Conservation (phyloP, 2,329 filamentous ascomycete genomes). For the Xylaria sp. region DNA sequence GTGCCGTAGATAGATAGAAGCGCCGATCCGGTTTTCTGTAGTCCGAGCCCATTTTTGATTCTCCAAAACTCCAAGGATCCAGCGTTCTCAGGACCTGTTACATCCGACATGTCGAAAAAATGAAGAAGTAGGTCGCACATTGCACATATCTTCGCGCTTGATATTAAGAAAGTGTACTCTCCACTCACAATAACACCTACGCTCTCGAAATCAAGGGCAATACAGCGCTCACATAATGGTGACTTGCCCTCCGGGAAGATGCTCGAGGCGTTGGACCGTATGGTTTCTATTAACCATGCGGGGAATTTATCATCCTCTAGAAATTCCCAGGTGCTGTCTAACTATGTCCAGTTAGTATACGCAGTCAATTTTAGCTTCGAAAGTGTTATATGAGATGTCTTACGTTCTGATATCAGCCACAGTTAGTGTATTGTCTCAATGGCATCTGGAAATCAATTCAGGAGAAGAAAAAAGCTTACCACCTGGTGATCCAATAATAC, state of each 20-base stretch:
- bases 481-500: not conserved
- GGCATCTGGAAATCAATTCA: not conserved
- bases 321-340: not conserved
- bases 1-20: conserved; percentile 5
- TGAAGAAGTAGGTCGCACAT: conserved; percentile 1
- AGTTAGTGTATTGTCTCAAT: not conserved
- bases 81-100: not conserved
- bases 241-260: not conserved
- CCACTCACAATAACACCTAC: not conserved
- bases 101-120: not conserved
- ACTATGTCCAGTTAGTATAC: not conserved
- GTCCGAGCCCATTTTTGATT: not conserved
- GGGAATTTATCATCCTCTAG: not conserved
- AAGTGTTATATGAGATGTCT: not conserved
- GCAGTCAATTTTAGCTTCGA: not conserved
- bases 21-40: not conserved
- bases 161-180: not conserved
- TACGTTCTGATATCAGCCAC: not conserved
- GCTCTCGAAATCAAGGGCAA: not conserved
- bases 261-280: not conserved
- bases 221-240: conserved; percentile 5
- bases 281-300: not conserved
- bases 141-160: not conserved
- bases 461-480: not conserved
- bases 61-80: not conserved